A percentile compares a stretch with the other conserved stretches of the same genome.
These are phyloP conservation scores for Russula ochroleuca DNA, from an alignment of 768 basidiomycete genomes.

Conservation along the genomic window DNA sequence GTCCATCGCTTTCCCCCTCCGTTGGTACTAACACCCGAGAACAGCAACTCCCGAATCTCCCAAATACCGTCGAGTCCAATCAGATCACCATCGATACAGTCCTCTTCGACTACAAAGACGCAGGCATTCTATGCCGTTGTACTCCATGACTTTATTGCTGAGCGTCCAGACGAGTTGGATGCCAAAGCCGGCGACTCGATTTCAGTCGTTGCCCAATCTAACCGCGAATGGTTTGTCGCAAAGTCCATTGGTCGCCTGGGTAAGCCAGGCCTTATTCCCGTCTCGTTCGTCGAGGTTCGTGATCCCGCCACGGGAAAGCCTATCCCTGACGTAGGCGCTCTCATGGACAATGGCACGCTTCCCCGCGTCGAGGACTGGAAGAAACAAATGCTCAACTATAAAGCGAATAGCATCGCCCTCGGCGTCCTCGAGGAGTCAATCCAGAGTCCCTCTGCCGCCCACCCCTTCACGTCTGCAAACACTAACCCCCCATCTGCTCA, in stretches of 20 bases:
- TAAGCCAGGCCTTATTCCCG: slow-evolving; percentile 94
- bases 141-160: slow-evolving; percentile 92
- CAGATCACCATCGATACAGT: slow-evolving; percentile 36
- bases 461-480: slow-evolving; percentile 6
- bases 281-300: slow-evolving; percentile 93
- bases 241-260: slow-evolving; percentile 95
- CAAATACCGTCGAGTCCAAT: slow-evolving; percentile 27
- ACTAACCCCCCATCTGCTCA: slow-evolving; percentile 15
- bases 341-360: slow-evolving; percentile 84
- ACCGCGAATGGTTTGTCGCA: slow-evolving; percentile 99
- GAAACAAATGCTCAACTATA: slow-evolving; percentile 89
- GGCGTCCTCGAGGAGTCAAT: slow-evolving; percentile 75
- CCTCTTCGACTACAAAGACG: slow-evolving; percentile 32
- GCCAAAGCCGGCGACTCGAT: slow-evolving; percentile 92
- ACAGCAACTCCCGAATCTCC: slow-evolving; percentile 15
- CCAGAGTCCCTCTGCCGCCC: slow-evolving; percentile 33
- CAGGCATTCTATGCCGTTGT: slow-evolving; percentile 92
- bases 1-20: slow-evolving; percentile 10
- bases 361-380: slow-evolving; percentile 99
- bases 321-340: slow-evolving; percentile 64
- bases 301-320: slow-evolving; percentile 84
- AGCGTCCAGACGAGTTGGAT: slow-evolving; percentile 93
- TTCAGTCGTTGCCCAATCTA: slow-evolving; percentile 98
- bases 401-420: slow-evolving; percentile 91
- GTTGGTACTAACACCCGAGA: slow-evolving; percentile 9